Conservation (phyloP, 148 eudicot species). For the Rhododendron simsii region DNA sequence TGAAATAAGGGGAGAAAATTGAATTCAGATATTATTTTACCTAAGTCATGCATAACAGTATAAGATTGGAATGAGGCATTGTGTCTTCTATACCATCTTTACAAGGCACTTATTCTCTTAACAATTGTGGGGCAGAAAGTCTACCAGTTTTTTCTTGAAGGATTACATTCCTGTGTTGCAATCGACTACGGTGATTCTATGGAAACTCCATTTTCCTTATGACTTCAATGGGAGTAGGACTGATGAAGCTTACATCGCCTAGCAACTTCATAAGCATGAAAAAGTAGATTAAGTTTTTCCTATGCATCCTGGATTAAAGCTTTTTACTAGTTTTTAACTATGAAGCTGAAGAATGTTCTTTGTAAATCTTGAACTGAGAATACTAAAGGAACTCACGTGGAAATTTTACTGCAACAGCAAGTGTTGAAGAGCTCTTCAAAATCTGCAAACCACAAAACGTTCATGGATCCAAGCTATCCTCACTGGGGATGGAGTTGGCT, state of each 20-base stretch:
- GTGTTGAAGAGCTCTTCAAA: conserved; percentile 49
- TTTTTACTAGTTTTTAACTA: neutral
- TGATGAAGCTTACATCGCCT: neutral
- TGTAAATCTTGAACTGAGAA: neutral
- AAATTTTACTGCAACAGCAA: conserved; percentile 34
- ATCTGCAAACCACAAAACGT: conserved; percentile 53
- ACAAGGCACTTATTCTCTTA: neutral
- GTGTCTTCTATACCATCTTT: neutral
- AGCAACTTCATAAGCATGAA: neutral
- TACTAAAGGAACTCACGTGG: neutral
- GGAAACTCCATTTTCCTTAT: neutral
- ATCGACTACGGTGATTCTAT: neutral
- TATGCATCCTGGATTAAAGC: neutral
- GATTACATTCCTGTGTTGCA: neutral
- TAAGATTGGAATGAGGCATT: neutral
- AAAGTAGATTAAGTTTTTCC: neutral
- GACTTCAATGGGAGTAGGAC: neutral
- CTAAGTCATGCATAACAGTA: neutral
- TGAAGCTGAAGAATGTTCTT: neutral
- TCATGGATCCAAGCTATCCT: conserved; percentile 18
- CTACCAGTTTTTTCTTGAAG: neutral
- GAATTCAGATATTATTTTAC: neutral
- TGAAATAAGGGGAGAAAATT: neutral
- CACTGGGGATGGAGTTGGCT: neutral
- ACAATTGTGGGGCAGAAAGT: neutral